Percentiles rank a stretch among this genome's conserved stretches.
phyloP scores from a whole-genome alignment of 108 stramenopile species.

The Nitzschia sp. region DNA sequence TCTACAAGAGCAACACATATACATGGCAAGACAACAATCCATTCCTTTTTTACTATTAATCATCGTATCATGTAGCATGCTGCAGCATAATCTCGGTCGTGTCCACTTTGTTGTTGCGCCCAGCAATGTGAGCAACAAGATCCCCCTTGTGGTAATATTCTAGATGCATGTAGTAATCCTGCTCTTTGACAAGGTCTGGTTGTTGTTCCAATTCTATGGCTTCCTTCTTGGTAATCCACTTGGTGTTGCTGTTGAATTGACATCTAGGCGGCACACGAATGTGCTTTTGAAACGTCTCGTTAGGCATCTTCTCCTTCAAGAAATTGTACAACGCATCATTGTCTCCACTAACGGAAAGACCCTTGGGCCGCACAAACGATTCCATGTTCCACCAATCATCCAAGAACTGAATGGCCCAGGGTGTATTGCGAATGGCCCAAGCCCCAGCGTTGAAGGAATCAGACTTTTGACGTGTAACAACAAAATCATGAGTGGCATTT shows the following conservation, averaged over 20 bases:
- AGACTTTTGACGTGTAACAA: constrained; percentile 20
- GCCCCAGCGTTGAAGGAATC: constrained; percentile 30
- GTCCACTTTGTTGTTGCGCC: constrained; percentile 31
- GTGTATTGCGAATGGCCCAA: constrained; percentile 26
- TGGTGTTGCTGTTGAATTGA: constrained; percentile 28
- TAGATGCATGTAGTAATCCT: constrained; percentile 21
- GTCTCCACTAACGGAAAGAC: constrained; percentile 28
- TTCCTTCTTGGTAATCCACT: constrained; percentile 11
- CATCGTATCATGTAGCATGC: constrained; percentile 6
- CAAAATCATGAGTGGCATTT: constrained; percentile 1
- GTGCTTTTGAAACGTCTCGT: constrained; percentile 15
- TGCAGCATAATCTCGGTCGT: constrained; percentile 2
- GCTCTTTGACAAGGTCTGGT: constrained; percentile 9
- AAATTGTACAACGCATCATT: constrained; percentile 25
- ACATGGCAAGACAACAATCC: no score
- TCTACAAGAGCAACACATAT: no score
- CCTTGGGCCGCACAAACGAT: constrained; percentile 26
- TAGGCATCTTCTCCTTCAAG: constrained; percentile 13
- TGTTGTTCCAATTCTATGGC: not conserved
- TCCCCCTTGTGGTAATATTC: constrained; percentile 41
- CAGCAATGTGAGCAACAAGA: constrained; percentile 32
- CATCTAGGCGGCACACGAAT: constrained; percentile 27
- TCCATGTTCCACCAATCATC: constrained; percentile 39
- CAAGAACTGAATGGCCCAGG: constrained; percentile 29
- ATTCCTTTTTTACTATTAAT: no score